Percentiles rank a stretch among this genome's conserved stretches.
Conservation (phyloP, 2,329 filamentous ascomycete species). For the Trichophyton mentagrophytes region DNA sequence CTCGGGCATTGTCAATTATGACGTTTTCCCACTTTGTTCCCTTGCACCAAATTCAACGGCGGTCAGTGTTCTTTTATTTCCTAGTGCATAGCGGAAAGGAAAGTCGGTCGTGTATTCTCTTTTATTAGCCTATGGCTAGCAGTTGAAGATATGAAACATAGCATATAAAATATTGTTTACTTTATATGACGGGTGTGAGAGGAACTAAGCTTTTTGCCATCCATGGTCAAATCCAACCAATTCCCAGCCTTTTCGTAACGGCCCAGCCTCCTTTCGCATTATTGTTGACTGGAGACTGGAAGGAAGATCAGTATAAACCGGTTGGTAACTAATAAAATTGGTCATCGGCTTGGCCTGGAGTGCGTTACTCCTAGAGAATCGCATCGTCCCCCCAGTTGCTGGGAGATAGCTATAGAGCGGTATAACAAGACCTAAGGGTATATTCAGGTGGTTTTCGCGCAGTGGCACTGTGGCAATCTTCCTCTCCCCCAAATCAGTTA, state of each 20-base stretch:
- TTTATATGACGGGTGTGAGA: not conserved
- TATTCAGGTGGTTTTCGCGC: too few relatives aligned
- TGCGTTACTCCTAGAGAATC: too few relatives aligned
- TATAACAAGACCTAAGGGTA: too few relatives aligned
- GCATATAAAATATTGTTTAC: not conserved
- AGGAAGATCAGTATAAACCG: not conserved
- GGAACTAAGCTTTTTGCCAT: not conserved
- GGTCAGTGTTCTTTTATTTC: not conserved
- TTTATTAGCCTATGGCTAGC: not conserved
- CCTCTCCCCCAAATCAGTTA: too few relatives aligned
- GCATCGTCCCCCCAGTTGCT: too few relatives aligned
- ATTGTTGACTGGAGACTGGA: not conserved
- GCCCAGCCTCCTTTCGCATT: too few relatives aligned
- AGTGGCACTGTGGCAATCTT: too few relatives aligned
- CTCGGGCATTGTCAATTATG: not conserved
- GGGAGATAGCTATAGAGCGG: too few relatives aligned
- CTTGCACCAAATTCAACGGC: not conserved
- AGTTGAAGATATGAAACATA: not conserved
- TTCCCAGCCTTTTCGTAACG: too few relatives aligned
- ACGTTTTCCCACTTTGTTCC: not conserved
- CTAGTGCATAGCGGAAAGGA: not conserved
- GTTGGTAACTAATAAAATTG: too few relatives aligned
- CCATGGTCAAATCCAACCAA: not conserved
- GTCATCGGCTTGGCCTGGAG: too few relatives aligned
- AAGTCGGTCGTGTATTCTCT: not conserved